phyloP scores from a whole-genome alignment of 73 alveolate genomes.

The Paramecium sexaurelia region DNA sequence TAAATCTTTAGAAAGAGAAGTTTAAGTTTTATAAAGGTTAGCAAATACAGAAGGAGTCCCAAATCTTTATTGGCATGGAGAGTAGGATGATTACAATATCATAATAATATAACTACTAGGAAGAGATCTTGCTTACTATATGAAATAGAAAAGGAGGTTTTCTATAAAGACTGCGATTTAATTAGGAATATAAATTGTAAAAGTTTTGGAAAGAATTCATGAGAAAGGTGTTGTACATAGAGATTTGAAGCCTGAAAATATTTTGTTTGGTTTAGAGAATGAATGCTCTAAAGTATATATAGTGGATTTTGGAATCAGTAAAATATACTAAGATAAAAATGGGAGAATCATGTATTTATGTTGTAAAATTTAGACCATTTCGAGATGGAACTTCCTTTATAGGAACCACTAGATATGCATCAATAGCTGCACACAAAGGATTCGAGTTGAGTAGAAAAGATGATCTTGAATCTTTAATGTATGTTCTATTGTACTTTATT shows the following conservation, averaged over 20 bases:
- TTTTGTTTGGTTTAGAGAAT: conserved; percentile 57
- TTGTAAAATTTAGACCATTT: neutral
- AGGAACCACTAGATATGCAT: conserved; percentile 85
- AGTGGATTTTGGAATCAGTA: conserved; percentile 65
- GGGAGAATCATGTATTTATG: conserved; percentile 33
- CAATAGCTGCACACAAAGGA: conserved; percentile 84
- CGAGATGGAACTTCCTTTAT: conserved; percentile 42
- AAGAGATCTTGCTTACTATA: conserved; percentile 60
- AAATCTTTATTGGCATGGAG: conserved; percentile 64
- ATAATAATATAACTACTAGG: conserved; percentile 58
- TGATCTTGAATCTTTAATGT: conserved; percentile 82
- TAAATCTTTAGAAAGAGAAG: conserved; percentile 61
- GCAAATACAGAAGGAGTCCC: conserved; percentile 56
- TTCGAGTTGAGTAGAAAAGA: conserved; percentile 88
- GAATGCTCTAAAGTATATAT: conserved; percentile 56
- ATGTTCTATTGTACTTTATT: conserved; percentile 78
- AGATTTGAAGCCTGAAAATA: conserved; percentile 68
- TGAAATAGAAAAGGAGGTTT: conserved; percentile 58
- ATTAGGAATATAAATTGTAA: conserved; percentile 51
- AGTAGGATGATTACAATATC: conserved; percentile 54
- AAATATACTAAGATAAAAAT: conserved; percentile 56
- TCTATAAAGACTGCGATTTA: conserved; percentile 58
- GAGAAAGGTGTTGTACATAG: conserved; percentile 63
- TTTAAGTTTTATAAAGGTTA: conserved; percentile 47
- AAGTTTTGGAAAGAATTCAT: conserved; percentile 62